phyloP scores from a whole-genome alignment of 371 early-diverging fungal genomes.

The Dinochytrium kinnereticum region DNA sequence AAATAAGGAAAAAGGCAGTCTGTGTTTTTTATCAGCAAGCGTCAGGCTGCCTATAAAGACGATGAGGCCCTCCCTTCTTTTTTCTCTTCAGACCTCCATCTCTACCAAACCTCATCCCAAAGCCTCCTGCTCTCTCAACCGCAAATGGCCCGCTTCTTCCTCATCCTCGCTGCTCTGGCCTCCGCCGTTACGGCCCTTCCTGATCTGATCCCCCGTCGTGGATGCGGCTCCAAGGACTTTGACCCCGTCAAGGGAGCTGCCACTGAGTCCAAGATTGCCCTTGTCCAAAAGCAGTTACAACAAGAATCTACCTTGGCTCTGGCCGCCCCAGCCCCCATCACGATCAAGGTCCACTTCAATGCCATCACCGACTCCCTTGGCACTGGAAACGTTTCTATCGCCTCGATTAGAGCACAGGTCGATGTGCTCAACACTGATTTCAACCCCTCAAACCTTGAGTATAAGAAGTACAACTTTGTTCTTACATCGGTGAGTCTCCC shows the following conservation, averaged over 20 bases:
- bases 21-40: not conserved
- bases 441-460: no score
- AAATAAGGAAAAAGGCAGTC: no score
- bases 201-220: not conserved
- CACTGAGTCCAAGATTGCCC: not conserved
- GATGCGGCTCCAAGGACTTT: not conserved
- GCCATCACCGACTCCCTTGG: not conserved
- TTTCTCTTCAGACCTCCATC: not conserved
- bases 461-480: no score
- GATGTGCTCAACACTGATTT: slow-evolving; percentile 27
- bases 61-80: not conserved
- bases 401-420: slow-evolving; percentile 14
- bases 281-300: not conserved
- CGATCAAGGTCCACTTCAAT: slow-evolving; percentile 7
- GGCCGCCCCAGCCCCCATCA: not conserved
- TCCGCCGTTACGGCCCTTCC: not conserved
- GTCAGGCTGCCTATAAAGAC: not conserved
- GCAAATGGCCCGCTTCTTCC: not conserved
- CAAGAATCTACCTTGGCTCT: not conserved
- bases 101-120: not conserved
- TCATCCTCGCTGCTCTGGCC: not conserved
- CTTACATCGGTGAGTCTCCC: no score
- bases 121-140: no score
- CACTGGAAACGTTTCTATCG: slow-evolving; percentile 4
- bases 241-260: not conserved